Evolutionary conservation across 164 flowering plant genomes (phyloP).

Genomic region (Euptelea pleiosperma): DNA sequence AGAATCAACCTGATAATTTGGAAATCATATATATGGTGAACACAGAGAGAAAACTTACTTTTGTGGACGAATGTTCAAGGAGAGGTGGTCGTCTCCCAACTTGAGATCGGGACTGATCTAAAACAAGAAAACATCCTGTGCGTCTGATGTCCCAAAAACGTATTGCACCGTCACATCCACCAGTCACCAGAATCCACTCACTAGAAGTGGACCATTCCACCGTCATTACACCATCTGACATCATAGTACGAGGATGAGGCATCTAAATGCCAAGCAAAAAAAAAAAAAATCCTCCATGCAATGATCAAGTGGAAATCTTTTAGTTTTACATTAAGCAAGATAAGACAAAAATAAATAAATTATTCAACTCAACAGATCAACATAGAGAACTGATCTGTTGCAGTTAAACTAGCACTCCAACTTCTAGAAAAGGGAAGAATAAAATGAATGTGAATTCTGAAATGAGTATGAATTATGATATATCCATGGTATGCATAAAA

Average conservation of each 20-base stretch:
- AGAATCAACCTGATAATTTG: background rate
- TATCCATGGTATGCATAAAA: too few relatives aligned
- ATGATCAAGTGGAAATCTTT: background rate
- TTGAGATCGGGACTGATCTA: conserved; percentile 86
- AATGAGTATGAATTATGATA: too few relatives aligned
- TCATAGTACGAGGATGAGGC: conserved; percentile 8
- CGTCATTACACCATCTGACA: conserved; percentile 90
- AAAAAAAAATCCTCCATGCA: too few relatives aligned
- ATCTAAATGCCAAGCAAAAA: background rate
- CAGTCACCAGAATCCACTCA: conserved; percentile 93
- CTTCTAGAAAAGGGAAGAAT: too few relatives aligned
- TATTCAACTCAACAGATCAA: background rate
- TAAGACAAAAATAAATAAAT: background rate
- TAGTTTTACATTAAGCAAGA: background rate
- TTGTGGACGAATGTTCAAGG: conserved; percentile 30
- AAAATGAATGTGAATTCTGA: too few relatives aligned
- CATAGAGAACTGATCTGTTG: too few relatives aligned
- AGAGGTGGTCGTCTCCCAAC: conserved; percentile 87
- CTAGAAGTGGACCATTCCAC: conserved; percentile 93
- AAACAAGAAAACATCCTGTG: conserved; percentile 84
- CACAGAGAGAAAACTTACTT: conserved; percentile 42
- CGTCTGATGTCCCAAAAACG: conserved; percentile 99
- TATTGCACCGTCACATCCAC: conserved; percentile 98
- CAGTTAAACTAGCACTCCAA: too few relatives aligned
- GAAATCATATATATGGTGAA: background rate